Base-by-base conservation (phyloP, 2,329 filamentous ascomycete genomes). In the Trichoderma simmonsii region DNA sequence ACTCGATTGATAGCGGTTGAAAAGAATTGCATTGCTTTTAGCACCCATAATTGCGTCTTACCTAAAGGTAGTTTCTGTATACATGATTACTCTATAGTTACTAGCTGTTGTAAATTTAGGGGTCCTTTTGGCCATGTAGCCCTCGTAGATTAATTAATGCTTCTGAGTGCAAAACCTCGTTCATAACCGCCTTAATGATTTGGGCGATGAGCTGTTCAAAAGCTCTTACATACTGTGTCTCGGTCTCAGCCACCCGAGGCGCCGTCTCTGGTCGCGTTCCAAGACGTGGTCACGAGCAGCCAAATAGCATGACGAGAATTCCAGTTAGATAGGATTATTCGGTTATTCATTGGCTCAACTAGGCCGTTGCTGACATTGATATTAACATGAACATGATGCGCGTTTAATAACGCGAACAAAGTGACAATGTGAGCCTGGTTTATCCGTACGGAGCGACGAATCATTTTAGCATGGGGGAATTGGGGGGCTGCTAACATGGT, bases 201-300 rank as follows among this genome's bases (percentile, higher is more conserved):
- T 6, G 8, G 61, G 18, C 7, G 28, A n/a, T 51, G 39, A 63
- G 9, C 21, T 36, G 26, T 26, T 18, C 0, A 21, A 6, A 14
- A 34, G 51, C 54, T 24, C 6, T 26, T 59, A 18, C 65, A 68
- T 32, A 34, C 34, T 18, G 34, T 12, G 36, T 43, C 36, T 43
- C 15, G 4, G 65, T 60, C 65, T 69, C 66, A 61, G 66, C 34
- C 56, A 51, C 56, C 2, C 2, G 12, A 43, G 26, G 60, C n/a
- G 51, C 36, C 66, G 59, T 62, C 12, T 12, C 21, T 6, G 30
- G 36, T 54, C 24, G 34, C 66, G 57, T 70, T 62, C 57, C 66
- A 62, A 36, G 66, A 30, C 14, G 39, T 67, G 57, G 56, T 70
- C 66, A 70, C 56, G 57, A 51, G 66, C 28, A 36, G n/a, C n/a